Evolutionary conservation across 2,329 filamentous ascomycete species (phyloP).

Genomic region (Biscogniauxia marginata): DNA sequence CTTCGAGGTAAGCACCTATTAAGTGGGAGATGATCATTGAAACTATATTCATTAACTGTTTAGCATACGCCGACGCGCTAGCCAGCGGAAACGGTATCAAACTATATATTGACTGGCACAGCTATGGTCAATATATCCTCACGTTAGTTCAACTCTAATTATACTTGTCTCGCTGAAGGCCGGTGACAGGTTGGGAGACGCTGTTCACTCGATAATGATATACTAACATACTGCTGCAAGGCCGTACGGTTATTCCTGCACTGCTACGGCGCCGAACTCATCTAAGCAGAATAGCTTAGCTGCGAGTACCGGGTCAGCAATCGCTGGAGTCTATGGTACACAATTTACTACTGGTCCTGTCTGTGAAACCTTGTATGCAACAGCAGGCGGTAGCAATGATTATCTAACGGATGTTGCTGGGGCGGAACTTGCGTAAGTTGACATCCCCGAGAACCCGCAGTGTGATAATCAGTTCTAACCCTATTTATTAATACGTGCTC

Average conservation of each 20-base stretch:
- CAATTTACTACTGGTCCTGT: slow-evolving; percentile 38
- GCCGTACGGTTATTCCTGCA: slow-evolving; percentile 30
- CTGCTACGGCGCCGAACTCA: slow-evolving; percentile 24
- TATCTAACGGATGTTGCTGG: slow-evolving; percentile 30
- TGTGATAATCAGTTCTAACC: too few species aligned
- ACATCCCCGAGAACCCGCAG: not conserved
- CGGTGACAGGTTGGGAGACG: not conserved
- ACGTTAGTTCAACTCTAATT: slow-evolving; percentile 16
- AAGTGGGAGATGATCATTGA: not conserved
- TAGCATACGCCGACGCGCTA: slow-evolving; percentile 46
- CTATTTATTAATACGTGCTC: slow-evolving; percentile 6
- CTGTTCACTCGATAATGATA: not conserved
- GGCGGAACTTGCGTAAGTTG: slow-evolving; percentile 28
- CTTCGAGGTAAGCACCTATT: slow-evolving; percentile 23
- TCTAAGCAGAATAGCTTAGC: slow-evolving; percentile 36
- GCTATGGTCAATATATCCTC: slow-evolving; percentile 31
- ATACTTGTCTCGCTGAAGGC: not conserved
- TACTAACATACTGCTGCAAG: slow-evolving; percentile 11
- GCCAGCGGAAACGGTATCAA: slow-evolving; percentile 30
- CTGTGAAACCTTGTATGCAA: slow-evolving; percentile 37
- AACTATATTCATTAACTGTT: slow-evolving; percentile 27
- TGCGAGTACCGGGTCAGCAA: slow-evolving; percentile 18
- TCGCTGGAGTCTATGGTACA: slow-evolving; percentile 25
- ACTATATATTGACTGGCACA: slow-evolving; percentile 31
- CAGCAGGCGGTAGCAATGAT: slow-evolving; percentile 28